These are phyloP conservation scores for Graphiopsis chlorocephala DNA, from an alignment of 2,329 filamentous ascomycete species.

Conservation along the genomic window DNA sequence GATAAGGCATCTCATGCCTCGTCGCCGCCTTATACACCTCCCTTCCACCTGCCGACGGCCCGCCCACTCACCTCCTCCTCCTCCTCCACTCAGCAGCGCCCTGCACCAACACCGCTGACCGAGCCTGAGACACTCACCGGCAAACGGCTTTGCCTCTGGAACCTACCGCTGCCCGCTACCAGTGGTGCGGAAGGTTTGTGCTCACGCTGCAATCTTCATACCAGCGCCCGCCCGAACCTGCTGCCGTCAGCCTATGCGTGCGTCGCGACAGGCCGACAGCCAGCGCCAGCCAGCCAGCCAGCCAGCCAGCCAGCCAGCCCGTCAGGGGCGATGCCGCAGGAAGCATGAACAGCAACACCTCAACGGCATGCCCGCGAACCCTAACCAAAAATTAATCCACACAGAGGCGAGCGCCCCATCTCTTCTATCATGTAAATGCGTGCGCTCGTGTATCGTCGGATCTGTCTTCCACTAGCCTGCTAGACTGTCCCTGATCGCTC, in stretches of 20 bases:
- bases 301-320: not conserved
- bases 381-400: not conserved
- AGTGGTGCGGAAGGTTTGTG: constrained; percentile 5
- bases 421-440: not conserved
- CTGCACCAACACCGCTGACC: not conserved
- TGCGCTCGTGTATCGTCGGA: not conserved
- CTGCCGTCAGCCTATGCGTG: not conserved
- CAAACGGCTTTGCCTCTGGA: constrained; percentile 6
- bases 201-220: constrained; percentile 9
- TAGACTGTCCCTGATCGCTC: not conserved
- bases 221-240: constrained; percentile 4
- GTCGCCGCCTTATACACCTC: not conserved
- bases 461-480: not conserved
- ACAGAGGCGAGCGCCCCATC: not conserved
- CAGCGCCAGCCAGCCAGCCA: not conserved
- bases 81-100: not conserved
- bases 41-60: not conserved
- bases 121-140: constrained; percentile 2
- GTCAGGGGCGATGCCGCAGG: not conserved
- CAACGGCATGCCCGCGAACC: not conserved
- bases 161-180: constrained; percentile 10
- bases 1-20: not conserved
- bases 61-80: not conserved
- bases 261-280: not conserved
- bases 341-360: constrained; percentile 2